Base-by-base conservation (phyloP, 1,284 basidiomycete genomes). In the Cystobasidium slooffiae region DNA sequence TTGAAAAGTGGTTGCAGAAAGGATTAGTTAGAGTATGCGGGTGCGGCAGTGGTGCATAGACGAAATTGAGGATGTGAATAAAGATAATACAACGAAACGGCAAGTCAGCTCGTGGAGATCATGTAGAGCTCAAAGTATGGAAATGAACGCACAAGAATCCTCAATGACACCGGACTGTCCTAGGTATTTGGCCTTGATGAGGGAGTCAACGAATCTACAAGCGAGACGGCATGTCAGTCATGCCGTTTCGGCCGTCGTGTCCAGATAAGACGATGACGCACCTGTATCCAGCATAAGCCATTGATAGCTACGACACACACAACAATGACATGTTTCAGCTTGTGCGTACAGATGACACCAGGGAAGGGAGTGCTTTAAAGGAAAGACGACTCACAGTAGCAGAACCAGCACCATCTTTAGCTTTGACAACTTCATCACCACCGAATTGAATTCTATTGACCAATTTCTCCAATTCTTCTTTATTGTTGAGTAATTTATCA, bases 361-460 rank as follows among this genome's bases (percentile, higher is more conserved):
- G 46, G 24, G 31, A 18, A 12, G 22, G 20, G 24, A 77, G 20
- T 46, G 39, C 14, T n/a, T n/a, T 20, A 24, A 72, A 58, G 51
- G 80, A 79, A 20, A 75, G 78, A 64, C 79, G 78, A 79, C 85
- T 79, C 70, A 84, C 85, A 89, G 85, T 94, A 47, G 93, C 92
- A 46, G 88, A 90, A 58, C 93, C 92, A 76, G 90, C 79, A 53
- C 93, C 92, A 80, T 91, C 92, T 86, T 95, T 94, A 77, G 93
- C 93, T 85, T 93, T 88, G 82, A 94, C 93, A 79, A 94, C 92
- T 85, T 94, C 91, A 82, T 94, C 93, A 82, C 93, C 93, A 79
- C 96, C 96, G 81, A 93, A 98, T 84, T 98, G 96, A 82, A 98
- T 96, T 79, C 94, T 90, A 79, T 94, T 86, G 74, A 94, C 86